Evolutionary conservation across 169 alveolate species (phyloP), one percentile per base, ranked within the genome.

Genomic region (Babesia bovis): DNA sequence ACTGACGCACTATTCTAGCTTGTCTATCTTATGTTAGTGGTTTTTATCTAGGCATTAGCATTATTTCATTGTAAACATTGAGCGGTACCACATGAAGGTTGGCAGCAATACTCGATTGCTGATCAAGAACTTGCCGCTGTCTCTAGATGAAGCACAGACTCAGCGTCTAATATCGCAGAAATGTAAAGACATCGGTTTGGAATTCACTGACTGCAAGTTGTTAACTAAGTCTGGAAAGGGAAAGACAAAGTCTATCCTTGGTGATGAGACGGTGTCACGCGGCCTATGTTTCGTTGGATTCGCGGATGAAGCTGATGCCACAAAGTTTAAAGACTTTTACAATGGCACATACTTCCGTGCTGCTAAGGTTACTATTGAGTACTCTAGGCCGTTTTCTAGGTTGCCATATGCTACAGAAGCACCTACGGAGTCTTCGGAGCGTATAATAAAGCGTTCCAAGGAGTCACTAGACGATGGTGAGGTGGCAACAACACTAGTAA

Each of bases 201-300:
- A 47, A 32, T 42, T 19, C 45, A 66, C 77, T 7, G 88, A 81
- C 42, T 60, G 82, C 28, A 60, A 66, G 7, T 75, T 81, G 17
- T 68, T 81, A 7, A 60, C 78, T 17, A 81, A 81, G 51, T 41
- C 52, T 2, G 60, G 68, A 17, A 25, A n/a, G 30, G 10, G 21
- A 33, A 67, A 67, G 57, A 38, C 30, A 23, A 53, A 53, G 23
- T 15, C n/a, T 26, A 33, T 44, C 17, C 41, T 19, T 26, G 41
- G 41, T 35, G 60, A 70, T 44, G 51, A 63, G n/a, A 35, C 56
- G 17, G 85, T 66, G 38, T 90, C 96, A 21, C 82, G 96, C 55
- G 84, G 89, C 55, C 85, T 94, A 60, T 94, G 96, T 44, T 94
- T 92, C 83, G 90, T 94, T 12, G 97, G 97, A 7, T 94, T 92